Conservation (phyloP, 2,329 filamentous ascomycete species). For the Dactylellina drechsleri region DNA sequence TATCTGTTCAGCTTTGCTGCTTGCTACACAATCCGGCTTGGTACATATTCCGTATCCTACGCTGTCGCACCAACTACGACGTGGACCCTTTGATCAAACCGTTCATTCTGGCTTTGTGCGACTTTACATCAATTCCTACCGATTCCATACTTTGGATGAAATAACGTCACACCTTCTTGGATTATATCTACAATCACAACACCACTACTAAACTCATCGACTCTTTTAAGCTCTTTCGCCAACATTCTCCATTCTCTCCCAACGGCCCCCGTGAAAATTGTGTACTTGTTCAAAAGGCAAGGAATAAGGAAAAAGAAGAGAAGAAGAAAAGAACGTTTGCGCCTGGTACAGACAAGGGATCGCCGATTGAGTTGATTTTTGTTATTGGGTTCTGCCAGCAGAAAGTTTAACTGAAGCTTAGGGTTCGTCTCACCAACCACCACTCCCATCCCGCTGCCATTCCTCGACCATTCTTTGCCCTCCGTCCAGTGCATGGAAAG, state of each 20-base stretch:
- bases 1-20: constrained; percentile 36
- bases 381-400: constrained; percentile 30
- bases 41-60: constrained; percentile 48
- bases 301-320: not conserved
- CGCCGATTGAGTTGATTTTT: constrained; percentile 53
- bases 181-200: constrained; percentile 40
- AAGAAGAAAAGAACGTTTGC: constrained; percentile 36
- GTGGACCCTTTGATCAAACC: constrained; percentile 48
- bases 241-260: constrained; percentile 11
- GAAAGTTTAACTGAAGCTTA: constrained; percentile 51
- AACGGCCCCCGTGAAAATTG: not conserved
- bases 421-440: constrained; percentile 55
- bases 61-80: constrained; percentile 44
- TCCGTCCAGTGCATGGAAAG: constrained; percentile 9
- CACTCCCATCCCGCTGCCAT: not conserved
- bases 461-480: constrained; percentile 37
- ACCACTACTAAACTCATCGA: not conserved
- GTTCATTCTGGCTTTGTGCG: constrained; percentile 51
- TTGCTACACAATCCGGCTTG: constrained; percentile 37
- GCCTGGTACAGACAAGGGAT: constrained; percentile 34
- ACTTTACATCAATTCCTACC: constrained; percentile 31
- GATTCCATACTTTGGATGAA: constrained; percentile 39
- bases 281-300: constrained; percentile 9
- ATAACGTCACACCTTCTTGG: constrained; percentile 27
- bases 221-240: not conserved